phyloP scores from a whole-genome alignment of 1,284 basidiomycete species.

The Porogramme epimiltina region DNA sequence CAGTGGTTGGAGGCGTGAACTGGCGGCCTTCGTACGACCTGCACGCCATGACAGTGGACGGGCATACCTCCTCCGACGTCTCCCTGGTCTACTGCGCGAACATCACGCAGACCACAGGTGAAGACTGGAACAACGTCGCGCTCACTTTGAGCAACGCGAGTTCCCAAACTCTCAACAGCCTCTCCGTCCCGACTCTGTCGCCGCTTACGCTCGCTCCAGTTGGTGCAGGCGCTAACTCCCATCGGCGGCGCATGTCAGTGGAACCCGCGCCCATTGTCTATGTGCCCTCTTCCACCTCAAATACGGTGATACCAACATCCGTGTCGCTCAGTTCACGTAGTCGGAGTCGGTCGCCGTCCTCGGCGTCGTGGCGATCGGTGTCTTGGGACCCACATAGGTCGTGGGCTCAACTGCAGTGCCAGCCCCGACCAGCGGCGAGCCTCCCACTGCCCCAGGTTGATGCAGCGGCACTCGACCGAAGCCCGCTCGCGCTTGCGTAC shows the following conservation, averaged over 20 bases:
- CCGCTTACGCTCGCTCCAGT: neutral
- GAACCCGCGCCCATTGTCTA: neutral
- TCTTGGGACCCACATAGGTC: too few relatives aligned
- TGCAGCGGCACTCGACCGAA: conserved; percentile 21
- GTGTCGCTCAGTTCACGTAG: too few relatives aligned
- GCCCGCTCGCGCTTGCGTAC: conserved; percentile 51
- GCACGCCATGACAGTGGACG: conserved; percentile 48
- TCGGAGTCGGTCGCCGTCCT: too few relatives aligned
- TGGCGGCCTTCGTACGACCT: conserved; percentile 64
- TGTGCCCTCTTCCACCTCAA: neutral
- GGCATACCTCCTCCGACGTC: conserved; percentile 45
- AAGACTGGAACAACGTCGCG: conserved; percentile 51
- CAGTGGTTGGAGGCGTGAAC: conserved; percentile 48
- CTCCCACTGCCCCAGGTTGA: neutral
- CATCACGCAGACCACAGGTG: conserved; percentile 58
- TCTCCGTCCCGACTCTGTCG: conserved; percentile 5
- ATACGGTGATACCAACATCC: too few relatives aligned
- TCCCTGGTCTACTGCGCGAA: conserved; percentile 56
- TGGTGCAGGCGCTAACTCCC: neutral
- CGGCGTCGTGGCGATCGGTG: too few relatives aligned
- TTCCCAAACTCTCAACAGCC: conserved; percentile 5
- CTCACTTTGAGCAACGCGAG: conserved; percentile 12
- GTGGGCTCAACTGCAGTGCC: too few relatives aligned
- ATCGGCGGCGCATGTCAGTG: neutral
- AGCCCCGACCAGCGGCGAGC: too few relatives aligned